Percentiles rank a stretch among this genome's conserved stretches.
Evolutionary conservation across 2,329 filamentous ascomycete species (phyloP).

Genomic region (Calycina herbarum): DNA sequence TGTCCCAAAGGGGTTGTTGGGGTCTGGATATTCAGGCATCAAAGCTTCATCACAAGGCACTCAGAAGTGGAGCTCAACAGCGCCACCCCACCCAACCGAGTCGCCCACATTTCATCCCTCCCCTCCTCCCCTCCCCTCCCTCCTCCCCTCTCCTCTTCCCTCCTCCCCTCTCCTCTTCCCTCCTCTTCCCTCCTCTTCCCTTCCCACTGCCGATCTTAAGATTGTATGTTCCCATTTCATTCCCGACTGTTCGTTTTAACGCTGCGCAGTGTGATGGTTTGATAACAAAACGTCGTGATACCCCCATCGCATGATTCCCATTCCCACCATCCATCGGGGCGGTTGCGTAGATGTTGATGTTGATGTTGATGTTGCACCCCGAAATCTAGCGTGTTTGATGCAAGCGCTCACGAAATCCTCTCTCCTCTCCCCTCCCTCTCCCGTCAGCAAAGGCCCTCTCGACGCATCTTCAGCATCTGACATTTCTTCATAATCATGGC

Average conservation of each 20-base stretch:
- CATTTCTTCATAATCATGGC: constrained; percentile 4
- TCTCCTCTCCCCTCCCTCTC: background rate
- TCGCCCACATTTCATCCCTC: background rate
- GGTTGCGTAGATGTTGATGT: background rate
- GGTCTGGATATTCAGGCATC: background rate
- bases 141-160: too few species aligned
- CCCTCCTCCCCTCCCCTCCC: background rate
- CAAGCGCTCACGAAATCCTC: background rate
- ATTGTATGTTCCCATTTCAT: background rate
- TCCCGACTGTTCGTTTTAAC: constrained; percentile 2
- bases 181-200: too few species aligned
- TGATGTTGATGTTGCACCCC: background rate
- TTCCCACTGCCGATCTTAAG: background rate
- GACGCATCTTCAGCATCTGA: background rate
- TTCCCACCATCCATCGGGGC: background rate
- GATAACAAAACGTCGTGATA: constrained; percentile 1
- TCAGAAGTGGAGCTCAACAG: background rate
- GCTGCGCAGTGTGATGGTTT: constrained; percentile 1
- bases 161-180: too few species aligned
- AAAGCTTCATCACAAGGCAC: background rate
- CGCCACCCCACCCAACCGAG: background rate
- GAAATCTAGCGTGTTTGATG: background rate
- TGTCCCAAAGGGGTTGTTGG: background rate
- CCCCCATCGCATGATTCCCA: background rate
- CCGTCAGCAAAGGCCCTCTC: background rate